Conservation (phyloP, 2,329 filamentous ascomycete genomes). For the Diaporthe capsici region DNA sequence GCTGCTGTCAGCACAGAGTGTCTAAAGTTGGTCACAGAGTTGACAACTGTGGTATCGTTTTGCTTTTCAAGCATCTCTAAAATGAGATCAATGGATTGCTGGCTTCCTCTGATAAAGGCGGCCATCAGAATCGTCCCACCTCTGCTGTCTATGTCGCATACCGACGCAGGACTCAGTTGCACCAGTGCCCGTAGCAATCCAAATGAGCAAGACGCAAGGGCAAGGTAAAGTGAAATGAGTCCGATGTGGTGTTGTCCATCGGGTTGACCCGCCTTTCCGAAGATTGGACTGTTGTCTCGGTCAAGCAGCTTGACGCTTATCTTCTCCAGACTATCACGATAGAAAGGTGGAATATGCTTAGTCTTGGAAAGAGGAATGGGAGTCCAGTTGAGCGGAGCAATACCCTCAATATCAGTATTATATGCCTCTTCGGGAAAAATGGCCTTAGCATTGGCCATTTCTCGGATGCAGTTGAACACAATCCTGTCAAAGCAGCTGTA, state of each 20-base stretch:
- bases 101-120: not conserved
- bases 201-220: not conserved
- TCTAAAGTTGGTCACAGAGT: not conserved
- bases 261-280: not conserved
- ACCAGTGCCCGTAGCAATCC: not conserved
- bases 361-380: not conserved
- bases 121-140: not conserved
- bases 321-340: not conserved
- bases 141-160: not conserved
- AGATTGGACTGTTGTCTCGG: too few species aligned
- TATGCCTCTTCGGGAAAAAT: not conserved
- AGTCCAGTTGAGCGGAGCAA: not conserved
- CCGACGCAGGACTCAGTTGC: not conserved
- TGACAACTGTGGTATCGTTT: not conserved
- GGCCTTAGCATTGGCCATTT: not conserved
- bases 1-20: not conserved
- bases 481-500: not conserved
- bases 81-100: not conserved
- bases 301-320: not conserved
- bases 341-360: not conserved
- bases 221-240: not conserved
- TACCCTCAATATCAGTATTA: not conserved
- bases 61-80: not conserved
- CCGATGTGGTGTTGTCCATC: not conserved
- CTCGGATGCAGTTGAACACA: not conserved